Evolutionary conservation across 1,284 basidiomycete species (phyloP).

Genomic region (Tetrapyrgos nigripes): DNA sequence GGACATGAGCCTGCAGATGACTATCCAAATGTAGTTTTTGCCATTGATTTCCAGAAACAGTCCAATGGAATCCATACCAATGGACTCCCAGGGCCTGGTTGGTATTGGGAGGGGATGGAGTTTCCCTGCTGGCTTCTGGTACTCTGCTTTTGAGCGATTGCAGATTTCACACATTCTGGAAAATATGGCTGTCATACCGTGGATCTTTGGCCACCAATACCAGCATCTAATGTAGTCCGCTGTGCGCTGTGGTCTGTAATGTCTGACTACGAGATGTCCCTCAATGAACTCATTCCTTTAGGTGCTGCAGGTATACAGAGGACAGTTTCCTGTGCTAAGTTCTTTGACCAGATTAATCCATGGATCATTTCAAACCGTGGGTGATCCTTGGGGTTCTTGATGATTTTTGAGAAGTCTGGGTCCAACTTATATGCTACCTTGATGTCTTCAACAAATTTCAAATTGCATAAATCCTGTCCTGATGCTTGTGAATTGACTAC

Average conservation of each 20-base stretch:
- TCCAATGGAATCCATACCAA: conserved; percentile 44
- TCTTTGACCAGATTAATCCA: conserved; percentile 24
- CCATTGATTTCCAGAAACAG: conserved; percentile 38
- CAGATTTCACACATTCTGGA: conserved; percentile 36
- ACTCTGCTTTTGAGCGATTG: conserved; percentile 27
- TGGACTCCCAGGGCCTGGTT: conserved; percentile 35
- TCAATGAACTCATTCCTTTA: conserved; percentile 11
- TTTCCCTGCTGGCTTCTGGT: conserved; percentile 28
- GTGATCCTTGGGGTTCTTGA: conserved; percentile 19
- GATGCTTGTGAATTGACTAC: neutral
- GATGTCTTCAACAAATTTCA: neutral
- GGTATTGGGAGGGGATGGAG: conserved; percentile 37
- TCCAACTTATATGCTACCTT: neutral
- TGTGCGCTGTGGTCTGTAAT: conserved; percentile 31
- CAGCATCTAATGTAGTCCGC: conserved; percentile 33
- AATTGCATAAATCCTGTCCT: neutral
- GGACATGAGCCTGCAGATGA: conserved; percentile 38
- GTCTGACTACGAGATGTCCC: conserved; percentile 31
- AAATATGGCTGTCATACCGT: conserved; percentile 21
- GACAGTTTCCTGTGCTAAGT: neutral
- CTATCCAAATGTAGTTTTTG: conserved; percentile 38
- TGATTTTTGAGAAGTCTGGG: conserved; percentile 5
- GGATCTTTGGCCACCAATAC: conserved; percentile 43
- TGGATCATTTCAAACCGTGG: conserved; percentile 21
- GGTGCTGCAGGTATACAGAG: neutral